Conservation (phyloP, 352 stramenopile genomes). For the Aphanomyces euteiches region DNA sequence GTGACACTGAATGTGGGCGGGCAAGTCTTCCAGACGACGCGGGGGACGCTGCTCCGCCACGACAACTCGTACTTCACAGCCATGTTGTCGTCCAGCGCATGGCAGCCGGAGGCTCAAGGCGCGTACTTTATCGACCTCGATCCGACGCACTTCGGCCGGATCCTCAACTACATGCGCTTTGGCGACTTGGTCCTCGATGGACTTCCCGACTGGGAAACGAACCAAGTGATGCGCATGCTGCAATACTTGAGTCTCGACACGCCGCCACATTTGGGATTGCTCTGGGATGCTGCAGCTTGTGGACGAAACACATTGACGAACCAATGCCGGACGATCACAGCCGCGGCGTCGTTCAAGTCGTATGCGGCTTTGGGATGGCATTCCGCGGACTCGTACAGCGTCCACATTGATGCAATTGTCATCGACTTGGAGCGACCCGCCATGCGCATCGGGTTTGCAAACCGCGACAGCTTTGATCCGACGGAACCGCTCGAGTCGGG, state of each 20-base stretch:
- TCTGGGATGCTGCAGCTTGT: not conserved
- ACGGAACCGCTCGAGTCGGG: not conserved
- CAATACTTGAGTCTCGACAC: slow-evolving; percentile 12
- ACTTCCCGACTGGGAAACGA: not conserved
- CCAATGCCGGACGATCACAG: slow-evolving; percentile 7
- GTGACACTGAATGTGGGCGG: slow-evolving; percentile 27
- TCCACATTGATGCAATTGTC: not conserved
- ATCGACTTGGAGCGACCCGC: not conserved
- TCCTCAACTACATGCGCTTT: slow-evolving; percentile 23
- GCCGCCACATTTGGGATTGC: not conserved
- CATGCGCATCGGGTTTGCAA: slow-evolving; percentile 2
- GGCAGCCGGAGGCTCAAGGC: slow-evolving; percentile 27
- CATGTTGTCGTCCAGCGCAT: slow-evolving; percentile 20
- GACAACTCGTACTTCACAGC: slow-evolving; percentile 16
- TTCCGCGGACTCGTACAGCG: not conserved
- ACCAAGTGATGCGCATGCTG: slow-evolving; percentile 9
- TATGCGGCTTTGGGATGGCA: not conserved
- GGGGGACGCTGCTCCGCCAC: slow-evolving; percentile 12
- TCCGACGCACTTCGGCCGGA: slow-evolving; percentile 3
- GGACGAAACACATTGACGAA: not conserved
- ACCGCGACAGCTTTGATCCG: slow-evolving; percentile 8
- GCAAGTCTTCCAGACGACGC: slow-evolving; percentile 17
- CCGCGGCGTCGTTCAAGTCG: not conserved
- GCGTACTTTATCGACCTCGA: slow-evolving; percentile 32
- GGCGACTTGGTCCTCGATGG: not conserved